Evolutionary conservation across 2,329 filamentous ascomycete species (phyloP).

Genomic region (Bisporella sp.): DNA sequence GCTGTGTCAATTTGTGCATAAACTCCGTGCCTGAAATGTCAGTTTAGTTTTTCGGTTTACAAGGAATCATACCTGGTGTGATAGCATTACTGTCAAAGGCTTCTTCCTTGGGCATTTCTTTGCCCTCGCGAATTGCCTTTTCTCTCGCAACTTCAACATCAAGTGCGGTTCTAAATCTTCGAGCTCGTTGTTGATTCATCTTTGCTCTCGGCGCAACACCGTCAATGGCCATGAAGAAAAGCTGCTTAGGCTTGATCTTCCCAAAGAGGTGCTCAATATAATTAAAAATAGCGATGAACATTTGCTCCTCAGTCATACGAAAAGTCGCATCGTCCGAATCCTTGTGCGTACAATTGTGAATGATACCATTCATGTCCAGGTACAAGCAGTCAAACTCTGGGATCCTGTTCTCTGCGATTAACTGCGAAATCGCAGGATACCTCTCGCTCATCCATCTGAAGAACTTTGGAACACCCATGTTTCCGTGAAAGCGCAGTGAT

Average conservation of each 20-base stretch:
- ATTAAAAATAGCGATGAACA: conserved; percentile 99
- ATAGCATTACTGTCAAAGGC: conserved; percentile 99
- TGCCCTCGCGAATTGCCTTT: conserved; percentile 82
- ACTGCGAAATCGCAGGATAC: conserved; percentile 95
- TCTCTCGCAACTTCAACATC: conserved; percentile 86
- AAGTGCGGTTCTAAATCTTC: conserved; percentile 88
- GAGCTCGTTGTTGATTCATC: conserved; percentile 98
- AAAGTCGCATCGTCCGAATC: conserved; percentile 89
- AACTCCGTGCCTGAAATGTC: conserved; percentile 63
- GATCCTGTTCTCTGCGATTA: conserved; percentile 97
- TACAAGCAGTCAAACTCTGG: conserved; percentile 98
- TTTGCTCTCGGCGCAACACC: conserved; percentile 96
- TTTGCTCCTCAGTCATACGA: conserved; percentile 92
- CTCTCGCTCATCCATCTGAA: conserved; percentile 93
- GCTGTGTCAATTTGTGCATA: conserved; percentile 91
- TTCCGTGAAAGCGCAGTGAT: conserved; percentile 8
- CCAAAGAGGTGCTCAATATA: conserved; percentile 98
- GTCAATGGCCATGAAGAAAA: conserved; percentile 99
- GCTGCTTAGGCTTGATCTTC: conserved; percentile 96
- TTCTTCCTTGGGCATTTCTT: conserved; percentile 90
- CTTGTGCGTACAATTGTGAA: conserved; percentile 98
- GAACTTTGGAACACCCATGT: conserved; percentile 47
- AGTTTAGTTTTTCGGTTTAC: neutral
- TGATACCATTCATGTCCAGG: conserved; percentile 98
- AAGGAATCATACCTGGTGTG: conserved; percentile 59